Conservation (phyloP, 2,329 filamentous ascomycete genomes). For the Purpureocillium lavendulum region DNA sequence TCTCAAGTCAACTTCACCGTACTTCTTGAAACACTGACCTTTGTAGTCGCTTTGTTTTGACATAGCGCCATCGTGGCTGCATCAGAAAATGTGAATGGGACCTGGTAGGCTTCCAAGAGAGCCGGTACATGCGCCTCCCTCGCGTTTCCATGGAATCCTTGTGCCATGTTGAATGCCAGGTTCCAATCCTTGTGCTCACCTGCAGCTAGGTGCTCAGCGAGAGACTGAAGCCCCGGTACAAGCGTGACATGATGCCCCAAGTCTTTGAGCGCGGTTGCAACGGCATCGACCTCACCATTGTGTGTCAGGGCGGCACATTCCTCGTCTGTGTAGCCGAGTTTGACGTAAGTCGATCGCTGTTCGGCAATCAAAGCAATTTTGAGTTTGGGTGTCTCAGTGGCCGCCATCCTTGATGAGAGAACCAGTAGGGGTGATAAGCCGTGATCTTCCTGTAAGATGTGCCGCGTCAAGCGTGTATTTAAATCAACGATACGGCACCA, state of each 20-base stretch:
- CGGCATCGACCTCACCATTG: conserved; percentile 4
- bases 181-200: conserved; percentile 3
- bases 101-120: conserved; percentile 4
- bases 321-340: conserved; percentile 2
- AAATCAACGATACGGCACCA: too few species aligned
- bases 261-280: background rate
- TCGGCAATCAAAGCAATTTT: conserved; percentile 2
- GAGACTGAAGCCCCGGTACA: conserved; percentile 1
- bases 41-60: conserved; percentile 5
- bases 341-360: conserved; percentile 3
- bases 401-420: too few species aligned
- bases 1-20: background rate
- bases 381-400: too few species aligned
- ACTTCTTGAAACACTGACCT: background rate
- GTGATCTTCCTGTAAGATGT: too few species aligned
- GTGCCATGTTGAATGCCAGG: conserved; percentile 5
- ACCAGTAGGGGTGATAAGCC: too few species aligned
- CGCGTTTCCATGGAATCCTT: conserved; percentile 3
- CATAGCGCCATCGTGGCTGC: conserved; percentile 6
- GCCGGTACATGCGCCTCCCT: conserved; percentile 5
- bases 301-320: conserved; percentile 4
- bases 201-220: conserved; percentile 1
- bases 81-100: conserved; percentile 3
- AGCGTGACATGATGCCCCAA: conserved; percentile 5
- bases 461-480: too few species aligned